Evolutionary conservation across 129 eudicot species (phyloP).

Genomic region (Smallanthus sonchifolius): DNA sequence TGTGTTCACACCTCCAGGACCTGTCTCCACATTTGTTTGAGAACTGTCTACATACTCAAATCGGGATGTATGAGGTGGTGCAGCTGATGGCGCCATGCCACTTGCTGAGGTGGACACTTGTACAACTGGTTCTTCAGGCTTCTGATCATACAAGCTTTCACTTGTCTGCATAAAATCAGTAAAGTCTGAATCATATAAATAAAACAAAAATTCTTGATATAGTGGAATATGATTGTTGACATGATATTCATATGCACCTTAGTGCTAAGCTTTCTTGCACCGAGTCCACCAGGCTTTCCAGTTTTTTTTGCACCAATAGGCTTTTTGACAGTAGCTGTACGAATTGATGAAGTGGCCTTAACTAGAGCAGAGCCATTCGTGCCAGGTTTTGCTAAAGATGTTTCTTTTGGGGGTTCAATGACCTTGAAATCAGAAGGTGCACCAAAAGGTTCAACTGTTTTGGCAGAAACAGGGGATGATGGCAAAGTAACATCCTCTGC

Average conservation of each 20-base stretch:
- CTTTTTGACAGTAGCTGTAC: slow-evolving; percentile 44
- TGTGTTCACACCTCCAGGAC: slow-evolving; percentile 53
- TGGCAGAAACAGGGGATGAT: slow-evolving; percentile 41
- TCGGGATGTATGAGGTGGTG: slow-evolving; percentile 55
- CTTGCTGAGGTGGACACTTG: slow-evolving; percentile 56
- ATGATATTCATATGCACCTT: slow-evolving; percentile 38
- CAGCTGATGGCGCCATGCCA: slow-evolving; percentile 30
- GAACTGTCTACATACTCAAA: slow-evolving; percentile 68
- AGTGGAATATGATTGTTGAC: background rate
- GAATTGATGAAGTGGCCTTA: slow-evolving; percentile 43
- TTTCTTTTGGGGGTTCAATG: slow-evolving; percentile 49
- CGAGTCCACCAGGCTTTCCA: slow-evolving; percentile 77
- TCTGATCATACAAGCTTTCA: slow-evolving; percentile 82
- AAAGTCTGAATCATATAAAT: background rate
- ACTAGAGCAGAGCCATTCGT: slow-evolving; percentile 44
- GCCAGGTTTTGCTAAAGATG: slow-evolving; percentile 38
- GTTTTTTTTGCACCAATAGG: slow-evolving; percentile 69
- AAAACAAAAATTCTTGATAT: background rate
- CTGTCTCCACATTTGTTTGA: slow-evolving; percentile 39
- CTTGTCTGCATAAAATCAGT: slow-evolving; percentile 44
- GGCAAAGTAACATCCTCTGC: slow-evolving; percentile 51
- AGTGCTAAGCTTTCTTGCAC: slow-evolving; percentile 72
- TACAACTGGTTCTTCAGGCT: slow-evolving; percentile 74
- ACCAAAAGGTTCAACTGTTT: background rate
- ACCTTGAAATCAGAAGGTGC: slow-evolving; percentile 38